Evolutionary conservation across 2,329 filamentous ascomycete genomes (phyloP).

Genomic region (Myriosclerotinia scirpicola): DNA sequence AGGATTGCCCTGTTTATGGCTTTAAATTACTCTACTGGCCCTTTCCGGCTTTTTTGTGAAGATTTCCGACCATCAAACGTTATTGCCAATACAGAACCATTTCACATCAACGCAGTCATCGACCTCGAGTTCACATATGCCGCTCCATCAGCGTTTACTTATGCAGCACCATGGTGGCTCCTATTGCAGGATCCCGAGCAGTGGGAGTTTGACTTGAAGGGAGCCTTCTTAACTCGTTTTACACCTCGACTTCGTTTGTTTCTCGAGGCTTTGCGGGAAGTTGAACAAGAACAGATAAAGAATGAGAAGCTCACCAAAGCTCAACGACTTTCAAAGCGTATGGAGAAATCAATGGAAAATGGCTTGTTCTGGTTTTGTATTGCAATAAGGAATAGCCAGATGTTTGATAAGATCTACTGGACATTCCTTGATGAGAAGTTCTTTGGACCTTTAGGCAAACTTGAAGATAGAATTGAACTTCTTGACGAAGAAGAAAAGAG

Average conservation of each 20-base stretch:
- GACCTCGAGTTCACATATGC: conserved; percentile 47
- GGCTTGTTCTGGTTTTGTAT: conserved; percentile 36
- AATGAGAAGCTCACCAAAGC: background rate
- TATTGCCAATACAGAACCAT: conserved; percentile 37
- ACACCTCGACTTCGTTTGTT: conserved; percentile 41
- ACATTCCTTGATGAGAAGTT: no score
- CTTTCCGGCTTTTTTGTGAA: conserved; percentile 40
- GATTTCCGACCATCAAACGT: conserved; percentile 42
- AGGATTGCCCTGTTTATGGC: conserved; percentile 13
- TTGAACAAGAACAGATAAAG: conserved; percentile 35
- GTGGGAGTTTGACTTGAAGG: conserved; percentile 40
- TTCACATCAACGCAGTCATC: conserved; percentile 41
- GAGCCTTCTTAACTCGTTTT: conserved; percentile 41
- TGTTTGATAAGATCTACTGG: background rate
- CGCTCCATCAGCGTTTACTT: conserved; percentile 41
- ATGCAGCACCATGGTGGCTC: conserved; percentile 46
- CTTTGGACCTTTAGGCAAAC: background rate
- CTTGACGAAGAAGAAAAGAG: no score
- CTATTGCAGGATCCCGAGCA: conserved; percentile 41
- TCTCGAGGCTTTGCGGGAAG: conserved; percentile 40
- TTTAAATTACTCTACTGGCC: conserved; percentile 17
- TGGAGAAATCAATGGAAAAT: conserved; percentile 44
- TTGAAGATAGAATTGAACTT: no score
- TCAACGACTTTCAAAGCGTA: conserved; percentile 36
- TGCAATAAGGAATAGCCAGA: background rate